These are phyloP conservation scores for Meredithiella fracta DNA, from an alignment of 2,329 filamentous ascomycete genomes.

Conservation along the genomic window DNA sequence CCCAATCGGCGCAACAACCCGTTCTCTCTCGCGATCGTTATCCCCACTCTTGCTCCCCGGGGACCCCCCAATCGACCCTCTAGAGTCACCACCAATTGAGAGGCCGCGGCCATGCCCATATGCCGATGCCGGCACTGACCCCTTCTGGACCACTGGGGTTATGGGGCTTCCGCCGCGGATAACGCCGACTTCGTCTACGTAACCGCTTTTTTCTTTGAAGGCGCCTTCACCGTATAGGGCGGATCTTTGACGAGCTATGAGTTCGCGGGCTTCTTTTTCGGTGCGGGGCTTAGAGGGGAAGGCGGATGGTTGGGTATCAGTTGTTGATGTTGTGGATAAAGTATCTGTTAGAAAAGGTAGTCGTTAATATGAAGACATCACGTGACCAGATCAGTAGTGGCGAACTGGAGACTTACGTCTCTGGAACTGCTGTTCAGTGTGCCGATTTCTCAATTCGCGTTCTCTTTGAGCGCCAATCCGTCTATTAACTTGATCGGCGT, in stretches of 20 bases:
- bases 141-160: conserved; percentile 18
- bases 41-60: conserved; percentile 44
- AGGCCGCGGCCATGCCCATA: conserved; percentile 21
- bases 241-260: conserved; percentile 90
- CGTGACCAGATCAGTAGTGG: too few species aligned
- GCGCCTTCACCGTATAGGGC: conserved; percentile 71
- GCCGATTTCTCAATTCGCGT: conserved; percentile 97
- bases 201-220: conserved; percentile 50
- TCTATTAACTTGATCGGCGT: conserved; percentile 98
- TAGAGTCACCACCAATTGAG: not conserved
- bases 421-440: conserved; percentile 99
- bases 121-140: too few species aligned
- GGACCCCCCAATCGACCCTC: conserved; percentile 56
- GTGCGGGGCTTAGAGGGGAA: conserved; percentile 58
- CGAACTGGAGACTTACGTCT: conserved; percentile 55
- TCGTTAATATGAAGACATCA: too few species aligned
- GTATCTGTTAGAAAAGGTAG: too few species aligned
- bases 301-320: conserved; percentile 14
- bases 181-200: conserved; percentile 50
- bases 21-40: too few species aligned
- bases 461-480: conserved; percentile 98
- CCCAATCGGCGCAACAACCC: conserved; percentile 69
- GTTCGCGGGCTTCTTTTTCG: conserved; percentile 87
- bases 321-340: conserved; percentile 25
- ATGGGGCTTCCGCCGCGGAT: conserved; percentile 46